Evolutionary conservation across 2,329 filamentous ascomycete species (phyloP).

Genomic region (Sclerotinia glacialis): DNA sequence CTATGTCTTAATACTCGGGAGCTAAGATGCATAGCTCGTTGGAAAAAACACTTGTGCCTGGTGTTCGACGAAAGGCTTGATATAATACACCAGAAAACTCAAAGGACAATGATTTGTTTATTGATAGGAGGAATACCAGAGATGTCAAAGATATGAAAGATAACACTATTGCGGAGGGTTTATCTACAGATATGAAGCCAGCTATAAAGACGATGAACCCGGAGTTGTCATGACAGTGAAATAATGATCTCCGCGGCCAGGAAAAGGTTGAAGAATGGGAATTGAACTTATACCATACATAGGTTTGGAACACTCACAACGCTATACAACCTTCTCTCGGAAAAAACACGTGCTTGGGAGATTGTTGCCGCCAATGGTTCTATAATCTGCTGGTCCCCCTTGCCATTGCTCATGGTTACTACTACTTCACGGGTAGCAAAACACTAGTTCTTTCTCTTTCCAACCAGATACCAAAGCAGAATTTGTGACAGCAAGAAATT

Average conservation of each 20-base stretch:
- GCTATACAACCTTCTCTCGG: neutral
- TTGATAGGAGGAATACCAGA: neutral
- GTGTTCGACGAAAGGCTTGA: neutral
- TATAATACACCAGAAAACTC: neutral
- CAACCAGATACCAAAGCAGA: neutral
- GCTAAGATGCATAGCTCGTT: neutral
- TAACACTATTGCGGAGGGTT: conserved; percentile 2
- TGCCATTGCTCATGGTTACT: neutral
- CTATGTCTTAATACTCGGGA: neutral
- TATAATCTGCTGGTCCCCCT: neutral
- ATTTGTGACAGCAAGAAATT: neutral
- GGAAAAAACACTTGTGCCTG: neutral
- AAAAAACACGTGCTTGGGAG: neutral
- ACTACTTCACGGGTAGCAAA: neutral
- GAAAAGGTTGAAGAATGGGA: neutral
- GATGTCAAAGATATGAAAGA: conserved; percentile 12
- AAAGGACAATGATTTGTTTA: neutral
- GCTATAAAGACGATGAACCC: conserved; percentile 3
- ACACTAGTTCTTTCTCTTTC: neutral
- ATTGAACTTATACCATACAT: neutral
- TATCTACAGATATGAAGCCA: conserved; percentile 3
- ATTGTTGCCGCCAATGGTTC: neutral
- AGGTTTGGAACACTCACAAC: neutral
- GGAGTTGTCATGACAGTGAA: neutral
- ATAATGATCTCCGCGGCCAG: conserved; percentile 14